These are phyloP conservation scores for Hygrocybe coccinea DNA, from an alignment of 768 basidiomycete species.

Conservation along the genomic window DNA sequence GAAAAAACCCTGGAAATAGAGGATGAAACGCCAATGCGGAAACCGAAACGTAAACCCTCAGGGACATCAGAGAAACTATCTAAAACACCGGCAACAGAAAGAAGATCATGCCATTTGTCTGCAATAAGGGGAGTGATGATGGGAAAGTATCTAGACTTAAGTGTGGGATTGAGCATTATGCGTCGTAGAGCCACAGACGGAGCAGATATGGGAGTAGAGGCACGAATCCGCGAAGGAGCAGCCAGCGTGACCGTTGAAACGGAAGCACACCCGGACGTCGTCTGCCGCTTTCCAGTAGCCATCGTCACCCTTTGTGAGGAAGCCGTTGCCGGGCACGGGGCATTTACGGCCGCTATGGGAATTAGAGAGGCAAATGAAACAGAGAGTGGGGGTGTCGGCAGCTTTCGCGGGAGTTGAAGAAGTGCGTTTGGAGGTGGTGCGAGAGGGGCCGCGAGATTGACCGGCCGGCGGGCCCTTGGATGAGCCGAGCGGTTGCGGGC, in stretches of 20 bases:
- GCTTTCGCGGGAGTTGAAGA: neutral
- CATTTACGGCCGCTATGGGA: neutral
- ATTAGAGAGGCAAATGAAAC: neutral
- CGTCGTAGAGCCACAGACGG: slow-evolving; percentile 8
- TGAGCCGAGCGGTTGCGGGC: neutral
- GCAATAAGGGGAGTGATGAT: slow-evolving; percentile 18
- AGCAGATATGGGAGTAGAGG: slow-evolving; percentile 9
- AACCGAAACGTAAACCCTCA: slow-evolving; percentile 15
- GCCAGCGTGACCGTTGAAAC: neutral
- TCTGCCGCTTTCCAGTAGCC: neutral
- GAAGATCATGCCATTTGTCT: slow-evolving; percentile 11
- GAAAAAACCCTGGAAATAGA: neutral
- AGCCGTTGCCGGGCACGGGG: neutral
- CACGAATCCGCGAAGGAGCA: neutral
- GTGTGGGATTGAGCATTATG: slow-evolving; percentile 10
- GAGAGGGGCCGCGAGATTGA: neutral
- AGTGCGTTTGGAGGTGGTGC: neutral
- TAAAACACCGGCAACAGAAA: slow-evolving; percentile 1
- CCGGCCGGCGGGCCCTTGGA: neutral
- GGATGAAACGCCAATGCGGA: slow-evolving; percentile 9
- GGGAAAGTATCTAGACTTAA: slow-evolving; percentile 6
- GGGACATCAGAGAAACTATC: slow-evolving; percentile 15
- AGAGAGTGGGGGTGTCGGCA: neutral
- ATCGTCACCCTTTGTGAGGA: neutral
- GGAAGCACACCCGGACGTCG: neutral